Evolutionary conservation across 2,329 filamentous ascomycete genomes (phyloP), one percentile per base, ranked within the genome.

Genomic region (Colletotrichum phormii): DNA sequence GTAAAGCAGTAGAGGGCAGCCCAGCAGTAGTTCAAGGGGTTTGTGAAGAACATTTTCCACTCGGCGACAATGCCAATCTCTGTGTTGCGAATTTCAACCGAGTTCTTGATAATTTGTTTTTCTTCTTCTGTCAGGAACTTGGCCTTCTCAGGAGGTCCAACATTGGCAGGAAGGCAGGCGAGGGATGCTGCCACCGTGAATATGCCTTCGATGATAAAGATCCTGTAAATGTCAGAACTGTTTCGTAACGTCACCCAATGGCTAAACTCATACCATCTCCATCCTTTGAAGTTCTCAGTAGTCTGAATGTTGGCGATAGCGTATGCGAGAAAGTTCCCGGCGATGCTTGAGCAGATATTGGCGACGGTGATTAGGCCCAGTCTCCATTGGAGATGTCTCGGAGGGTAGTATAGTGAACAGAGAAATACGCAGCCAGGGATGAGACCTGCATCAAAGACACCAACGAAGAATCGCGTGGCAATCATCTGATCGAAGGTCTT

Each of bases 201-300:
- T 5, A 74, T 71, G 22, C 67, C 79, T 60, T 83, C 82, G 13
- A 84, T 79, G n/a, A 83, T 82, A 37, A 84, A 84, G 18, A 81
- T 82, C 80, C 77, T 75, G 26, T 0, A 3, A 3, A 31, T 22
- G 22, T 65, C 7, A 73, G 63, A 46, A 31, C 49, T 22, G 18
- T 9, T 12, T n/a, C 2, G 1, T 24, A 37, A 26, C 13, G 2
- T 9, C 0, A 1, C n/a, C 9, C 6, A 4, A 5, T 0, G 5
- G 0, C 4, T 9, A 2, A n/a, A 18, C 29, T 67, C 4, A 2
- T 11, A 71, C 75, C 75, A 79, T 67, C 74, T 74, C 77, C 76
- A 79, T 6, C 77, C 76, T 22, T 60, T 58, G 57, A 75, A 78
- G 58, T 68, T 73, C 51, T 74, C 74, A 7, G 75, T 66, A 7